These are phyloP conservation scores for Colletotrichum neosansevieriae DNA, from an alignment of 2,329 filamentous ascomycete genomes.

Conservation along the genomic window DNA sequence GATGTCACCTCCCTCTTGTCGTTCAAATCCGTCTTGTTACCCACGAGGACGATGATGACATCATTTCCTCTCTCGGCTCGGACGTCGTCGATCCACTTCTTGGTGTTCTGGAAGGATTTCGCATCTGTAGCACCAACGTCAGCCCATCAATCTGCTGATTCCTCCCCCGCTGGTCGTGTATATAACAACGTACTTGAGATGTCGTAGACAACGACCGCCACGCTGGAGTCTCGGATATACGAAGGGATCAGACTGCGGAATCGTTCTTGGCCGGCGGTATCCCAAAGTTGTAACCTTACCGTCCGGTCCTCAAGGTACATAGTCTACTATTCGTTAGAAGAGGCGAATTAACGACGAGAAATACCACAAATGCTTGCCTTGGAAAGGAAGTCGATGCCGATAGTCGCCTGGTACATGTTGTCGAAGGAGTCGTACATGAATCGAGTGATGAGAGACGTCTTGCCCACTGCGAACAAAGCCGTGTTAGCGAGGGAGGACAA, in stretches of 20 bases:
- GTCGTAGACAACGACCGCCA: conserved; percentile 98
- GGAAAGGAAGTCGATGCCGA: conserved; percentile 98
- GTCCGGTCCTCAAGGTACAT: conserved; percentile 99
- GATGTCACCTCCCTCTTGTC: conserved; percentile 98
- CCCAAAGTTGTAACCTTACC: conserved; percentile 97
- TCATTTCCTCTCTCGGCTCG: conserved; percentile 96
- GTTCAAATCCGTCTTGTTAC: conserved; percentile 99
- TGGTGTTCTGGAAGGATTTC: conserved; percentile 98
- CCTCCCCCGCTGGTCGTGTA: neutral
- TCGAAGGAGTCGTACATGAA: conserved; percentile 99
- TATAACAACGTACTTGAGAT: conserved; percentile 77
- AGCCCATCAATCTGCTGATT: neutral
- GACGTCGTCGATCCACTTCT: conserved; percentile 99
- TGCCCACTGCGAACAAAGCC: conserved; percentile 77
- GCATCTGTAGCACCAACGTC: conserved; percentile 66
- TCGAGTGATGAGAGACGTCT: conserved; percentile 97
- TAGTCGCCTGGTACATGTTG: conserved; percentile 99
- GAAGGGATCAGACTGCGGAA: conserved; percentile 98
- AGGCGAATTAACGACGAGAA: neutral
- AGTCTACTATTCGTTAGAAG: conserved; percentile 67
- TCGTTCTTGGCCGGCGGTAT: conserved; percentile 96
- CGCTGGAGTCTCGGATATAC: conserved; percentile 97
- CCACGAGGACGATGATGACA: conserved; percentile 97
- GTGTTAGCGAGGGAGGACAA: conserved; percentile 14
- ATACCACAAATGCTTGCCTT: conserved; percentile 72